Evolutionary conservation across 352 stramenopile species (phyloP), one percentile per base, ranked within the genome.

Genomic region (Phytophthora boehmeriae): DNA sequence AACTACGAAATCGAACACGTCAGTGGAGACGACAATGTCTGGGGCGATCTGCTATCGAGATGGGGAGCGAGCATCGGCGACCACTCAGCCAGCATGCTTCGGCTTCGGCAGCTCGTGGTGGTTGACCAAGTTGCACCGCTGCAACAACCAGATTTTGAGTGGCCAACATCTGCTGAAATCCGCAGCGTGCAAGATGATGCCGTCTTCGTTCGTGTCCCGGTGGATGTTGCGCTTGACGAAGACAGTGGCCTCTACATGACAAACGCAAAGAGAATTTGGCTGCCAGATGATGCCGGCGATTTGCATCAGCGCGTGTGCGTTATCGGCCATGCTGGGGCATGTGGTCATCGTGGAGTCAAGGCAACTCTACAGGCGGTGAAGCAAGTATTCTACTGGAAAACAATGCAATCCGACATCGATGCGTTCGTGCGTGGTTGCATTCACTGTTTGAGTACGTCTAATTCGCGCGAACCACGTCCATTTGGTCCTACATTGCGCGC

Each of bases 241-340:
- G 17, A 27, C 8, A 8, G 25, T 5, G 16, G 16, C 20, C 8
- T 47, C n/a, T 28, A 30, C 8, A 25, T 16, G 19, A 28, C 16
- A 3, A 17, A 32, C 20, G 1, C 4, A 16, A 28, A 28, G 8
- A 14, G 20, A 14, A 10, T 38, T 22, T 63, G 35, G 35, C 47
- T 63, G 4, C 54, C 54, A 0, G 35, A 49, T 14, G 13, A 42
- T 9, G 48, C 38, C n/a, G 42, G 10, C 4, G 39, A 63, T 2
- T 3, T 75, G 23, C 55, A 68, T n/a, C 34, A 64, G 10, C 51
- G 68, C 3, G 23, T 73, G 0, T 68, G 63, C 27, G 54, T 80
- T 0, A 19, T 80, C 0, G 68, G 55, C 0, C 64, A 76, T 42
- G 68, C 60, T 1, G 72, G 55, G 1, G 43, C 48, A 0, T 46